Evolutionary conservation across 768 basidiomycete genomes (phyloP), one percentile per base, ranked within the genome.

Genomic region (Russula virescens): DNA sequence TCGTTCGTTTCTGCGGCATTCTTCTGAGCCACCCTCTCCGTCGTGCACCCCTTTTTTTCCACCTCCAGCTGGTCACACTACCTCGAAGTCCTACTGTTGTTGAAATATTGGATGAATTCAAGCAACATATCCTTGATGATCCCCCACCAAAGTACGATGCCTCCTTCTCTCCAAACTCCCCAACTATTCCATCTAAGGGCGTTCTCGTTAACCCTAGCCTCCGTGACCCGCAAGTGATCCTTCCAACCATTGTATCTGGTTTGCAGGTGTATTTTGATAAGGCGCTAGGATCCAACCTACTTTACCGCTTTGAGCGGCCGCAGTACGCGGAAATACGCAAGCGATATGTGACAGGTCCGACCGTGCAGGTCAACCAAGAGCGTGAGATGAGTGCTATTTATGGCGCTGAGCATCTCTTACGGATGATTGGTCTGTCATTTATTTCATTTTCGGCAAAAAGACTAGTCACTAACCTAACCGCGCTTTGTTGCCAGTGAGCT

Each of bases 281-380:
- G 35, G 87, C 93, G 0, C 81, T 92, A 1, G 90, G 96, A 5
- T 84, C 88, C 60, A 94, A 91, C 73, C 81, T 99, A 28, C 80
- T 98, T 4, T 99, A 98, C 71, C 87, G 94, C 21, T 94, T 96
- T 67, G 96, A 99, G 73, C 83, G 96, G n/a, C 84, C 85, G 7
- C 95, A 98, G 73, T 98, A 96, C 65, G 86, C 88, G 6, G 85
- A 88, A 52, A 81, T 91, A 25, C 82, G 89, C 48, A 85, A 87
- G 69, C 74, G 75, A 64, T 91, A 86, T 66, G 83, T 86, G 64
- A 91, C 90, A 8, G 89, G 88, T 1, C 85, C 80, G 52, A 81
- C 85, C 54, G 88, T 91, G 28, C 75, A 81, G 54, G 78, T 87
- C 13, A 81, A 78, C 6, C 78, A 85, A 64, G 91, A 92, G 71